Conservation (phyloP, 2,329 filamentous ascomycete genomes). For the Sarocladium oryzae region DNA sequence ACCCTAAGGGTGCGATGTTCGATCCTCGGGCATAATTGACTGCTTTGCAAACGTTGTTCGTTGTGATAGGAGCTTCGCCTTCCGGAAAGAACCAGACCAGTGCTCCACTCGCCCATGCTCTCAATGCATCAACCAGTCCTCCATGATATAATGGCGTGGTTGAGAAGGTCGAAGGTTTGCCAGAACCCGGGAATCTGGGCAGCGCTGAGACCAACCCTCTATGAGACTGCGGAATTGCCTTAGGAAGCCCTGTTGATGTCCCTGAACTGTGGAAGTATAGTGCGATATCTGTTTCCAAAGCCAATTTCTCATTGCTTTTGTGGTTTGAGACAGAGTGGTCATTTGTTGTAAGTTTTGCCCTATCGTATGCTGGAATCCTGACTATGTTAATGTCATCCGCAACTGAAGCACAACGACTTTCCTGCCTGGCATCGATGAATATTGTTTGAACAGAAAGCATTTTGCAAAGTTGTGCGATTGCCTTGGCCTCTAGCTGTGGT, state of each 20-base stretch:
- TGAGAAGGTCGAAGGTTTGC: slow-evolving; percentile 47
- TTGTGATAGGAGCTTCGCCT: slow-evolving; percentile 48
- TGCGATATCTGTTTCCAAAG: slow-evolving; percentile 32
- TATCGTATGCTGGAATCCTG: slow-evolving; percentile 11
- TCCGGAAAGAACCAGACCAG: slow-evolving; percentile 58
- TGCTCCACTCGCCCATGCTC: slow-evolving; percentile 54
- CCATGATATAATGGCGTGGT: slow-evolving; percentile 62
- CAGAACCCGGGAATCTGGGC: slow-evolving; percentile 34
- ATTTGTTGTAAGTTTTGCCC: neutral
- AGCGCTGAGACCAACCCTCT: slow-evolving; percentile 47
- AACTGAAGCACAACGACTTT: neutral
- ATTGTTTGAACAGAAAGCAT: slow-evolving; percentile 34
- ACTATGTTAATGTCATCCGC: slow-evolving; percentile 10
- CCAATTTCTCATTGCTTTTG: neutral
- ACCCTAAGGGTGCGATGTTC: slow-evolving; percentile 31
- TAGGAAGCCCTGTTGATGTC: slow-evolving; percentile 56
- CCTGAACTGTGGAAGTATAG: slow-evolving; percentile 60
- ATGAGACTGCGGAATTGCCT: slow-evolving; percentile 51
- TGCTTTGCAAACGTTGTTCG: slow-evolving; percentile 42
- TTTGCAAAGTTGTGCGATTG: slow-evolving; percentile 47
- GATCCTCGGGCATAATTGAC: slow-evolving; percentile 30
- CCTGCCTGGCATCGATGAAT: slow-evolving; percentile 34
- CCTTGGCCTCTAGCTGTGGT: slow-evolving; percentile 37
- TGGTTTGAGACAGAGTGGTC: neutral
- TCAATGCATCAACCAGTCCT: slow-evolving; percentile 55